phyloP scores from a whole-genome alignment of 2,329 filamentous ascomycete genomes.

The Verticillium nonalfalfae region DNA sequence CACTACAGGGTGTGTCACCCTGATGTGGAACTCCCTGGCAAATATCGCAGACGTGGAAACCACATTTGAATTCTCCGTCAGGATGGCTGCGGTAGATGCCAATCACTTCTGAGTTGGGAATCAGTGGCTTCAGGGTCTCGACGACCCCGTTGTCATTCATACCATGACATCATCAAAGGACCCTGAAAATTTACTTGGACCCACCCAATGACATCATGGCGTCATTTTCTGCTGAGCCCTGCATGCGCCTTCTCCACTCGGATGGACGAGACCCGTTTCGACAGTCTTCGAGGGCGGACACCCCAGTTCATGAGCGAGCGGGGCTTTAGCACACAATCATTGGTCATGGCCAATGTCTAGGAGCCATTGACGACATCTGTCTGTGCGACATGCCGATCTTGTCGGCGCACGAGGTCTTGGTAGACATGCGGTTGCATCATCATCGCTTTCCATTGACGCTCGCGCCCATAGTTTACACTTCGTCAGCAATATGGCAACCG shows the following conservation, averaged over 20 bases:
- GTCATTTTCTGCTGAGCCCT: neutral
- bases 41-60: conserved; percentile 31
- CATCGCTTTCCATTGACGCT: too few species aligned
- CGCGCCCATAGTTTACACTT: too few species aligned
- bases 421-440: too few species aligned
- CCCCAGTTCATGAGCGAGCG: neutral
- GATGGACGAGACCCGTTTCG: neutral
- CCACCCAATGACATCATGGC: neutral
- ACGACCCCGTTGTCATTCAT: neutral
- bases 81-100: too few species aligned
- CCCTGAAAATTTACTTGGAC: neutral
- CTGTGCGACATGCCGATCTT: too few species aligned
- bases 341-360: neutral
- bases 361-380: neutral
- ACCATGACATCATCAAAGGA: conserved; percentile 1
- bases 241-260: neutral
- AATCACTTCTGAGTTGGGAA: neutral
- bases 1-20: conserved; percentile 95
- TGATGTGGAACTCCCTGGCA: conserved; percentile 74
- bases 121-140: neutral
- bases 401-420: too few species aligned
- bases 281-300: neutral
- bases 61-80: neutral
- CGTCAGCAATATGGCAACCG: too few species aligned
- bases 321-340: neutral